Evolutionary conservation across 2,329 filamentous ascomycete genomes (phyloP).

Genomic region (Arthroderma uncinatum): DNA sequence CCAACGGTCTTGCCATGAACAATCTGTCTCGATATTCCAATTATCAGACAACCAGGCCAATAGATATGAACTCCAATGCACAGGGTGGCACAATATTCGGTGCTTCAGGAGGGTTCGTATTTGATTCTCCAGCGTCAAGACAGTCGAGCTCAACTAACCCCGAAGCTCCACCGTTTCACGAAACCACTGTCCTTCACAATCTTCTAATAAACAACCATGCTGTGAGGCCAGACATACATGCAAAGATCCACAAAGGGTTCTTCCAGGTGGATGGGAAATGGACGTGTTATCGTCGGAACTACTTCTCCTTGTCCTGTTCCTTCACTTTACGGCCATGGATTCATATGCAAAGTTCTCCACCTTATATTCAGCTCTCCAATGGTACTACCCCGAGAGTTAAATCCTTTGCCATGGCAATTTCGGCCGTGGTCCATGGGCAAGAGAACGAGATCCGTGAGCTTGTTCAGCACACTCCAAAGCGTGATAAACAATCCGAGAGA

Average conservation of each 20-base stretch:
- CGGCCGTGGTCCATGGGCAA: slow-evolving; percentile 67
- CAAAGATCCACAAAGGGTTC: slow-evolving; percentile 80
- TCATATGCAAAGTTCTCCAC: slow-evolving; percentile 37
- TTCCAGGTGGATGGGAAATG: slow-evolving; percentile 71
- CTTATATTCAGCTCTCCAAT: slow-evolving; percentile 44
- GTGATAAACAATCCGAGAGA: slow-evolving; percentile 73
- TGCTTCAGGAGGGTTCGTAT: slow-evolving; percentile 14
- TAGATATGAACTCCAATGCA: slow-evolving; percentile 26
- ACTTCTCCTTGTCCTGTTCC: slow-evolving; percentile 75
- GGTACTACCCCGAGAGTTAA: slow-evolving; percentile 48
- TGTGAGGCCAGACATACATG: slow-evolving; percentile 62
- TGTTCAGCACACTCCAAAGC: slow-evolving; percentile 82
- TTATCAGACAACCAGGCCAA: slow-evolving; percentile 24
- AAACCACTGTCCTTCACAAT: slow-evolving; percentile 28
- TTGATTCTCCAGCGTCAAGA: slow-evolving; percentile 19
- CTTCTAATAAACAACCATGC: slow-evolving; percentile 26
- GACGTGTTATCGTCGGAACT: slow-evolving; percentile 88
- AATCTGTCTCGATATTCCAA: slow-evolving; percentile 27
- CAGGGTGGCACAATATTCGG: slow-evolving; percentile 24
- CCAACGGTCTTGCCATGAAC: slow-evolving; percentile 21
- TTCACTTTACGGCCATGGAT: slow-evolving; percentile 58
- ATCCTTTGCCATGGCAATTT: slow-evolving; percentile 72
- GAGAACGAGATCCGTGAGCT: slow-evolving; percentile 68
- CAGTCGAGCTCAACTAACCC: slow-evolving; percentile 22
- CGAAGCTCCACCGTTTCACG: slow-evolving; percentile 35